Percentiles rank a stretch among this genome's conserved stretches.
These are phyloP conservation scores for Pseudoscleropodium purum DNA, from an alignment of 225 moss, liverwort and hornwort genomes.

Conservation along the genomic window DNA sequence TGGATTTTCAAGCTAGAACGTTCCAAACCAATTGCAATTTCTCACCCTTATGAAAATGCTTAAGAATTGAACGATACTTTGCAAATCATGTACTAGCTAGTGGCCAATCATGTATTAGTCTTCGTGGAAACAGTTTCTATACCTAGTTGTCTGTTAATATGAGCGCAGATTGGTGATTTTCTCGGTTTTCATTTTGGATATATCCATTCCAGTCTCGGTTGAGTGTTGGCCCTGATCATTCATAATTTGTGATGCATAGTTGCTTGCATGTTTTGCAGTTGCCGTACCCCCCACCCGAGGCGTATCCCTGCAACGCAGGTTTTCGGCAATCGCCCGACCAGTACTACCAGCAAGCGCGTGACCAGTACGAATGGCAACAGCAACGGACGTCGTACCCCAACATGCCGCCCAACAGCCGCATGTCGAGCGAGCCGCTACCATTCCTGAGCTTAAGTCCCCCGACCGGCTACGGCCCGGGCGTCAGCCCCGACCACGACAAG, in stretches of 20 bases:
- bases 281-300: conserved; percentile 23
- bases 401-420: conserved; percentile 16
- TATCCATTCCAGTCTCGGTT: not conserved
- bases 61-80: not conserved
- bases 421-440: conserved; percentile 57
- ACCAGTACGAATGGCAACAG: conserved; percentile 46
- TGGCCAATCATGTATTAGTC: not conserved
- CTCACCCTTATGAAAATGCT: not conserved
- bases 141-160: not conserved
- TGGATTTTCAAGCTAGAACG: not conserved
- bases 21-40: not conserved
- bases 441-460: conserved; percentile 92
- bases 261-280: conserved; percentile 5
- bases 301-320: conserved; percentile 10
- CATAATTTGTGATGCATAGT: not conserved
- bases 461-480: conserved; percentile 15
- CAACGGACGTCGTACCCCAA: conserved; percentile 17
- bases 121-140: not conserved
- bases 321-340: conserved; percentile 48
- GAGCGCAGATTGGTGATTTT: not conserved
- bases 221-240: not conserved
- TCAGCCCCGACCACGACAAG: conserved; percentile 4
- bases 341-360: conserved; percentile 51
- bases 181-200: not conserved
- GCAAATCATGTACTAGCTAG: not conserved